These are phyloP conservation scores for Acer yangbiense DNA, from an alignment of 345 rosid genomes.

Conservation along the genomic window DNA sequence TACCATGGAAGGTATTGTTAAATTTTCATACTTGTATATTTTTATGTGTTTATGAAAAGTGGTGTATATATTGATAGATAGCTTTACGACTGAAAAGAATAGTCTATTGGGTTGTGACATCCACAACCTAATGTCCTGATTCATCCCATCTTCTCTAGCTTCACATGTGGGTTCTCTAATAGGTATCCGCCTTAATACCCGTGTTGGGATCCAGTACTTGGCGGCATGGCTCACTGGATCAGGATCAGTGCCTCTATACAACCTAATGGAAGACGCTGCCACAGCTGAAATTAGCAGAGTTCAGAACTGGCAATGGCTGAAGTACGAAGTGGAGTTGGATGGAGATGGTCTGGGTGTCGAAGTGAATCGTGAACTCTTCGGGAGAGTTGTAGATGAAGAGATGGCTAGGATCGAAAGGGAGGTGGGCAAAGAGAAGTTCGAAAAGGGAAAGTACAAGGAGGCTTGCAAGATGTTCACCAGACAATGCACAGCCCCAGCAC, in stretches of 20 bases:
- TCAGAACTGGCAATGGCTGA: slow-evolving; percentile 96
- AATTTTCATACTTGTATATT: too few relatives aligned
- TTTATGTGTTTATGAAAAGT: too few relatives aligned
- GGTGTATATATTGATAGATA: too few relatives aligned
- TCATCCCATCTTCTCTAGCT: too few relatives aligned
- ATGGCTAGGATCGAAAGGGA: slow-evolving; percentile 82
- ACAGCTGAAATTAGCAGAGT: slow-evolving; percentile 96
- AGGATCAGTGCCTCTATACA: slow-evolving; percentile 92
- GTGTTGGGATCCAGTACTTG: slow-evolving; percentile 87
- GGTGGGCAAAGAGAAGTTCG: slow-evolving; percentile 80
- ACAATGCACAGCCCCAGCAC: slow-evolving; percentile 58
- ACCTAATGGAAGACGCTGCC: slow-evolving; percentile 96
- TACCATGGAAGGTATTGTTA: slow-evolving; percentile 58
- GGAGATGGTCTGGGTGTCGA: slow-evolving; percentile 78
- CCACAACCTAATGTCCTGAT: too few relatives aligned
- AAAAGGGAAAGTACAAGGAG: slow-evolving; percentile 70
- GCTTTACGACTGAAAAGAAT: too few relatives aligned
- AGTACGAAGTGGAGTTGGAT: slow-evolving; percentile 69
- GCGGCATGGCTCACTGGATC: slow-evolving; percentile 91
- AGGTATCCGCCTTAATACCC: slow-evolving; percentile 69
- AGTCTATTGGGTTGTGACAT: too few relatives aligned
- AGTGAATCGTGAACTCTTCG: slow-evolving; percentile 65
- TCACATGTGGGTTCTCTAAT: too few relatives aligned
- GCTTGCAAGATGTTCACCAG: slow-evolving; percentile 73
- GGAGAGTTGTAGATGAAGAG: slow-evolving; percentile 88